Evolutionary conservation across 345 rosid genomes (phyloP), one percentile per base, ranked within the genome.

Genomic region (Pistacia integerrima): DNA sequence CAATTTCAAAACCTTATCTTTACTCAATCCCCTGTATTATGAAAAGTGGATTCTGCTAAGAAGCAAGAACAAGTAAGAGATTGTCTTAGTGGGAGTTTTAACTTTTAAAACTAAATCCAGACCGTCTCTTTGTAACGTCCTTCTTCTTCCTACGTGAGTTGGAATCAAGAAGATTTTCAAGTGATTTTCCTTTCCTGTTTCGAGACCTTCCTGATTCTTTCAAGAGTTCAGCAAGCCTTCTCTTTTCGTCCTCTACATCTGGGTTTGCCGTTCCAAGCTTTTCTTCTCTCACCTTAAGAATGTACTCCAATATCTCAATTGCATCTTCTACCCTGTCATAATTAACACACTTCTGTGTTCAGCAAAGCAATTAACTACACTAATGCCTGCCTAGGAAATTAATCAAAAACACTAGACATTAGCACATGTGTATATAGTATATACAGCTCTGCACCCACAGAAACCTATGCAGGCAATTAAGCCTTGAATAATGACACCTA

Each of bases 181-280:
- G 79, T 25, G 91, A 88, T 76, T 84, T 88, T 22, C 85, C 87
- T 68, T 82, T 81, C 52, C 76, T 81, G 78, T 82, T 88, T 35
- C 88, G 82, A 41, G 80, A 78, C 73, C 84, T 82, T 70, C 88
- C 88, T 11, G 90, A 85, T 78, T 87, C 88, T 80, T 85, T 84
- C 80, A 88, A 79, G 61, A 88, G 86, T 67, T 83, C 84, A 22
- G 84, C 89, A 35, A 88, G 87, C 74, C 89, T 86, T 68, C 69
- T 79, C 84, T 83, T 88, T 76, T 88, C 88, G 11, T 88, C 89
- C 62, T 86, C 84, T 9, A 86, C 80, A 46, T 84, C 85, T 0
- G 89, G 91, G 80, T 88, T 86, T 36, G 85, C 87, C 51, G 78
- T 88, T 73, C 85, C 91, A 33, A 83, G 89, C 76, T 81, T 86